Base-by-base conservation (phyloP, 495 filamentous ascomycete species). In the Hypoxylon cercidicola region DNA sequence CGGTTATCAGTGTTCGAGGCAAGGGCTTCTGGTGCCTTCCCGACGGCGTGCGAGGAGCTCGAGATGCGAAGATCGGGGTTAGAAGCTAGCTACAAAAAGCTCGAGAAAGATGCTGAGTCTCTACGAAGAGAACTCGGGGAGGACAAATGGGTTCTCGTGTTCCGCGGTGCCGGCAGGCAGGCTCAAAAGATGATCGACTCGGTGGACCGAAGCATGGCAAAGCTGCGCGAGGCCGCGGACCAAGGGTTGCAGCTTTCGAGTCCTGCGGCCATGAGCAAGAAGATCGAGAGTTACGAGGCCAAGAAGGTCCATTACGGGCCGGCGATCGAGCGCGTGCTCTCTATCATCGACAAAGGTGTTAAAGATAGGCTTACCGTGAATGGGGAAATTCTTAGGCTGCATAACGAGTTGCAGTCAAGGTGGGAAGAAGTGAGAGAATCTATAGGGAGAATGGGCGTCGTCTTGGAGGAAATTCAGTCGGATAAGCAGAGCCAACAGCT, bases 301-400 rank as follows among this genome's bases (percentile, higher is more conserved):
- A 99, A 97, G 81, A 96, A 93, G 74, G 86, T 87, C 62, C 94
- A 98, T 73, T 99, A 97, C 72, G 89, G 93, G 6, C 91, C 92
- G n/a, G 92, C 95, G 2, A 96, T 99, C 67, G 92, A 93, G 72
- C 87, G 92, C 44, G 91, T 97, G 11, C 78, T 97, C 40, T 84
- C 86, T 16, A 95, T 98, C 72, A 97, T 97, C 43, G 91, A 95
- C 60, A 94, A 92, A 71, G 95, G 93, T 16, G 88, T 97, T 62
- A 90, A 89, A 68, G 92, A 97, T 66, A 87, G 95, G 12, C 77
- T 96, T 35, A 97, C 94, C 1, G 91, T 98, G 44, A 97, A 98
- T 68, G 93, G 95, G 23, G 95, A 99, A 77, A 93, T 97, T 58
- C 73, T 97, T 23, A 84, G 91, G 13, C 79, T 98, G 23, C 86